Evolutionary conservation across 1,284 basidiomycete genomes (phyloP), one percentile per base, ranked within the genome.

Genomic region (Lentinula novae-zelandiae): DNA sequence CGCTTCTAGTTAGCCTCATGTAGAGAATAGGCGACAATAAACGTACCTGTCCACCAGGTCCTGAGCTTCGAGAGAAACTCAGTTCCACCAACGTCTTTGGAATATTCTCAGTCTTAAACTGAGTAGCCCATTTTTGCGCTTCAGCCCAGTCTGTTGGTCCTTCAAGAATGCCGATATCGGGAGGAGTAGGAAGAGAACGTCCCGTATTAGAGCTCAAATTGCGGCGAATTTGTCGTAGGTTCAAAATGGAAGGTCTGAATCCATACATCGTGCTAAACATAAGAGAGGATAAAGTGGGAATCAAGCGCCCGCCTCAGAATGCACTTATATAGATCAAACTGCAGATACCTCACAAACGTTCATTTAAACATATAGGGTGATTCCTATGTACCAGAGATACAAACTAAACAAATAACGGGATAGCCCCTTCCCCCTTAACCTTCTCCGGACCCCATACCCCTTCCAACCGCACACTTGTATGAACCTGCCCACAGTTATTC

Each of bases 31-130:
- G 27, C 36, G 8, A 7, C 5, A 20, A 9, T 20, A n/a, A 55
- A 61, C 75, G 56, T 62, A 89, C 89, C 81, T 92, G 90, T 12
- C 89, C 90, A 36, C 89, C 89, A 8, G 90, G 90, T 27, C 90
- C 90, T 5, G 90, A 90, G 65, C 89, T 92, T 56, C 89, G 76
- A 2, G 89, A 83, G 69, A 87, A 92, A 13, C 39, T 54, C 17
- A 62, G 40, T 39, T 87, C 81, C 0, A 90, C 86, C 13, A 76
- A 57, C 20, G 70, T 70, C 65, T 74, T 81, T 0, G 84, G 82
- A 20, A 88, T 78, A 0, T 66, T 61, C 10, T 67, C 63, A 6
- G 62, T 59, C 57, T 75, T 76, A 69, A 89, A 89, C 27, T 68
- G 60, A 0, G 72, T 65, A 31, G 85, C 66, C 87, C 87, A 89